These are phyloP conservation scores for Globisporangium apiculatum DNA, from an alignment of 352 stramenopile species.

Conservation along the genomic window DNA sequence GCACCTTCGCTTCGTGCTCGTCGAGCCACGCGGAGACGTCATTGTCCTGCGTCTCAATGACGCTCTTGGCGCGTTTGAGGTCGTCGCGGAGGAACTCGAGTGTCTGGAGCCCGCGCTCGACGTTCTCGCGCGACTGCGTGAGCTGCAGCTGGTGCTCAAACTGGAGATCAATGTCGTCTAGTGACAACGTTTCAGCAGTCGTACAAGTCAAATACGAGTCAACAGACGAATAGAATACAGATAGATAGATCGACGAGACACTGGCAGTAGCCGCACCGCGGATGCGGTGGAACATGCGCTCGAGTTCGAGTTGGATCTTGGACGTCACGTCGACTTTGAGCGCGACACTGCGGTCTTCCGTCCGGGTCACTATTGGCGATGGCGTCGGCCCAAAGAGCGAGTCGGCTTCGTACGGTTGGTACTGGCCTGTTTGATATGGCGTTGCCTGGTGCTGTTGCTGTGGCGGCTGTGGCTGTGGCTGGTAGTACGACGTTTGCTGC, in stretches of 20 bases:
- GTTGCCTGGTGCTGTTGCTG: background rate
- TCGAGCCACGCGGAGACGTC: slow-evolving; percentile 63
- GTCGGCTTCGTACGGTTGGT: slow-evolving; percentile 19
- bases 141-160: slow-evolving; percentile 83
- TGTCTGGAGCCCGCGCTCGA: slow-evolving; percentile 70
- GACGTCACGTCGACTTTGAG: slow-evolving; percentile 70
- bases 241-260: background rate
- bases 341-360: slow-evolving; percentile 38
- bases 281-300: slow-evolving; percentile 74
- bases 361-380: background rate
- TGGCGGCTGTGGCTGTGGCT: slow-evolving; percentile 8
- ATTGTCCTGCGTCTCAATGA: slow-evolving; percentile 52
- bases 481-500: slow-evolving; percentile 2
- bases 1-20: slow-evolving; percentile 66
- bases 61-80: slow-evolving; percentile 33
- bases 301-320: slow-evolving; percentile 74
- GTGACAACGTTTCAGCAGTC: background rate
- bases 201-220: background rate
- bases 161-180: slow-evolving; percentile 77
- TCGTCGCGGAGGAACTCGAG: slow-evolving; percentile 69
- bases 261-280: slow-evolving; percentile 26
- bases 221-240: background rate
- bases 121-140: slow-evolving; percentile 68
- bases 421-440: slow-evolving; percentile 16
- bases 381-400: slow-evolving; percentile 34